A percentile compares a stretch with the other conserved stretches of the same genome.
Conservation (phyloP, 495 filamentous ascomycete genomes). For the Penicillium atrosanguineum region DNA sequence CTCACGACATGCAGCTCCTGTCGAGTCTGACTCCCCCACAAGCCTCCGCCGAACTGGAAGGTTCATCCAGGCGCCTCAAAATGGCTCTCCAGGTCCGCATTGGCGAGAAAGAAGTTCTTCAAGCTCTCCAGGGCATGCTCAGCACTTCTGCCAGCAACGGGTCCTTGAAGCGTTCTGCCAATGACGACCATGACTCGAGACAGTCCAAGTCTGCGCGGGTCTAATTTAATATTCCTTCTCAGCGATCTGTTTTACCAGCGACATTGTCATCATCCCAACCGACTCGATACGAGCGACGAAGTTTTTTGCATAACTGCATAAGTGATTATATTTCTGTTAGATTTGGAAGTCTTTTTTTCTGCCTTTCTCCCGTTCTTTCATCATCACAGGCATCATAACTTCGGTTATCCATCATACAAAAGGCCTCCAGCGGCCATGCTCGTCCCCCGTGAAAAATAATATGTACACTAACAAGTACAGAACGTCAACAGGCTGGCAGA, state of each 20-base stretch:
- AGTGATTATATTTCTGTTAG: constrained; percentile 34
- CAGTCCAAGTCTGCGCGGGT: constrained; percentile 39
- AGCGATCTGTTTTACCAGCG: background rate
- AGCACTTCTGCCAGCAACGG: constrained; percentile 15
- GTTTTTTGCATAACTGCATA: constrained; percentile 19
- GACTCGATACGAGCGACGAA: constrained; percentile 4
- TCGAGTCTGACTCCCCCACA: constrained; percentile 21
- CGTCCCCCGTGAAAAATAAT: constrained; percentile 23
- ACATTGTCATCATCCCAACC: background rate
- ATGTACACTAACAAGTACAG: constrained; percentile 46
- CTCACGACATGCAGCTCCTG: constrained; percentile 60
- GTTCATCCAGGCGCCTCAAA: constrained; percentile 37
- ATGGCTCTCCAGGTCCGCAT: constrained; percentile 77
- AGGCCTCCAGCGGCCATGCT: constrained; percentile 9
- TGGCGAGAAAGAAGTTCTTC: constrained; percentile 77
- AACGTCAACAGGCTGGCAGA: background rate
- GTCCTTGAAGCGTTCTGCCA: constrained; percentile 29
- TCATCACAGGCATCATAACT: constrained; percentile 43
- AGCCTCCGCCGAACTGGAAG: constrained; percentile 21
- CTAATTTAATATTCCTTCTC: background rate
- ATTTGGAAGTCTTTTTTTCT: constrained; percentile 31
- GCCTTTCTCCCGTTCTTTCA: constrained; percentile 31
- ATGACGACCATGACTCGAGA: constrained; percentile 30
- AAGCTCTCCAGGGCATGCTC: constrained; percentile 43
- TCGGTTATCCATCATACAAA: constrained; percentile 40